Evolutionary conservation across 148 eudicot species (phyloP).

Genomic region (Rhododendron kiyosumense): DNA sequence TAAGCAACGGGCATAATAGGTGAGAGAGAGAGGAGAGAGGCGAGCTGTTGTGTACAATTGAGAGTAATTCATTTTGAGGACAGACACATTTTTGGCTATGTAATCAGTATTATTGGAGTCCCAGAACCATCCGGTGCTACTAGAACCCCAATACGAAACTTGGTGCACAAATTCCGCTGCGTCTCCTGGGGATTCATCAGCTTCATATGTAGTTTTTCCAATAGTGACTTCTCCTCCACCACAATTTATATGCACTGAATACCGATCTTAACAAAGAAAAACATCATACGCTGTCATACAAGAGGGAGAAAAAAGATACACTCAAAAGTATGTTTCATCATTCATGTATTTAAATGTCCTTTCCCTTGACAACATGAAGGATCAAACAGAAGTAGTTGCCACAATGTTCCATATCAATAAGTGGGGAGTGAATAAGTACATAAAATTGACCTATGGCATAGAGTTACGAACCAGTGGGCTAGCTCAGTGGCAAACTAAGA

Average conservation of each 20-base stretch:
- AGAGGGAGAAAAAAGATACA: background rate
- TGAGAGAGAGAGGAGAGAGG: slow-evolving; percentile 58
- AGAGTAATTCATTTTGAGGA: slow-evolving; percentile 16
- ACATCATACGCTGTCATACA: background rate
- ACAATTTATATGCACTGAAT: slow-evolving; percentile 54
- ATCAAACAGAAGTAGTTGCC: too few relatives aligned
- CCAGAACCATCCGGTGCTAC: slow-evolving; percentile 55
- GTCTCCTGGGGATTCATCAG: slow-evolving; percentile 38
- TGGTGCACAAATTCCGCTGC: slow-evolving; percentile 33
- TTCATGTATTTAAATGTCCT: background rate
- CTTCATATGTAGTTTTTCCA: slow-evolving; percentile 35
- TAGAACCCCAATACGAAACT: slow-evolving; percentile 49
- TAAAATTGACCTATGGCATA: background rate
- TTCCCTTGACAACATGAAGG: too few relatives aligned
- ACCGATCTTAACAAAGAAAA: slow-evolving; percentile 30
- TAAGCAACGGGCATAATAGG: slow-evolving; percentile 65
- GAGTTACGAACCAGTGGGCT: too few relatives aligned
- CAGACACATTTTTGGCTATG: background rate
- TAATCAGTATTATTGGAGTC: background rate
- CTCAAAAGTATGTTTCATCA: background rate
- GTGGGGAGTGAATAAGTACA: background rate
- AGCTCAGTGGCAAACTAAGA: background rate
- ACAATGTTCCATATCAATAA: too few relatives aligned
- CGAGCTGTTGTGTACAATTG: slow-evolving; percentile 47
- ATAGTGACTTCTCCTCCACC: slow-evolving; percentile 37